phyloP scores from a whole-genome alignment of 2,329 filamentous ascomycete species.

The Berkeleyomyces basicola region DNA sequence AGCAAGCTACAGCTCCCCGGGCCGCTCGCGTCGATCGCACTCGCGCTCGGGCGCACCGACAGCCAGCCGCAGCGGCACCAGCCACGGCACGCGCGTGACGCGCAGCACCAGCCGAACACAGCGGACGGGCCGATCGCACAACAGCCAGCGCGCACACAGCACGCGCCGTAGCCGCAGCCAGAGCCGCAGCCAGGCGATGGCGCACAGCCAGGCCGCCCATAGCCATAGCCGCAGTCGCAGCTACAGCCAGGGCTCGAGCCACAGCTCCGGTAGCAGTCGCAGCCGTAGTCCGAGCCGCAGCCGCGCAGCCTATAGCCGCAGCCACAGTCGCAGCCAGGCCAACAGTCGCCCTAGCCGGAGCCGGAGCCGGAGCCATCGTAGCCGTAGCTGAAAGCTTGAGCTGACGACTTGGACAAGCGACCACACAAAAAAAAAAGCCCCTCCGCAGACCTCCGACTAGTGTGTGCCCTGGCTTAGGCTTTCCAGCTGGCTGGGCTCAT shows the following conservation, averaged over 20 bases:
- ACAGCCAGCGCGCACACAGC: slow-evolving; percentile 18
- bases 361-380: neutral
- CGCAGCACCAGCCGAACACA: slow-evolving; percentile 6
- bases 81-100: slow-evolving; percentile 6
- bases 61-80: slow-evolving; percentile 2
- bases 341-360: neutral
- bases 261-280: neutral
- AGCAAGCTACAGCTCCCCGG: slow-evolving; percentile 32
- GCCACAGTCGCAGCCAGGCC: slow-evolving; percentile 2
- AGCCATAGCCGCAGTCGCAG: neutral
- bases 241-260: neutral
- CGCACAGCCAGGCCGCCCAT: neutral
- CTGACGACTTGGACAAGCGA: neutral
- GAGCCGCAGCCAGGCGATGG: neutral
- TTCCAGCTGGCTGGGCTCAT: neutral
- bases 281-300: neutral
- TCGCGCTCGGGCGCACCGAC: slow-evolving; percentile 2
- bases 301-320: neutral
- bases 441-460: neutral
- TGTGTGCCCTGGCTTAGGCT: neutral
- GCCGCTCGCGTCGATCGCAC: slow-evolving; percentile 22
- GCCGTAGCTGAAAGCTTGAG: neutral
- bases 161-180: neutral
- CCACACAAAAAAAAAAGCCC: neutral
- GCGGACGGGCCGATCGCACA: slow-evolving; percentile 20